Evolutionary conservation across 441 rosid genomes (phyloP).

Genomic region (Populus hybrid): DNA sequence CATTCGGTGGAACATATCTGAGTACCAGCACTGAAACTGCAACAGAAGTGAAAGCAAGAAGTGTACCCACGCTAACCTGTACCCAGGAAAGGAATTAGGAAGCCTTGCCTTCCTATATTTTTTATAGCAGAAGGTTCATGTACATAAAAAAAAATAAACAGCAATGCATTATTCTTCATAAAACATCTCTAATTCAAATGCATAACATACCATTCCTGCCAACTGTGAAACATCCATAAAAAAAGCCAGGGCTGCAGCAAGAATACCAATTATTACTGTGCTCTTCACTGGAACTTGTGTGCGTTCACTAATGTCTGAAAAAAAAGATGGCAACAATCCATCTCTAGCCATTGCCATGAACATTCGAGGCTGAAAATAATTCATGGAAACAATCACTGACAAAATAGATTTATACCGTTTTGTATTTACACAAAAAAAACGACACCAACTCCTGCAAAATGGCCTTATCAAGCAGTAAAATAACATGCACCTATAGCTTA

Average conservation of each 20-base stretch:
- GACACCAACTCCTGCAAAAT: not conserved
- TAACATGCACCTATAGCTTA: not conserved
- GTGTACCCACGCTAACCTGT: slow-evolving; percentile 92
- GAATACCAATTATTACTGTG: slow-evolving; percentile 60
- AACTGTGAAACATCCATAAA: slow-evolving; percentile 85
- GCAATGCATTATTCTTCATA: not conserved
- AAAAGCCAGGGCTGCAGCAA: slow-evolving; percentile 69
- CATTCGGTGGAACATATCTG: slow-evolving; percentile 79
- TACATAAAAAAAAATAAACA: not conserved
- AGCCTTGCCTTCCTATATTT: not conserved
- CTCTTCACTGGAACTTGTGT: slow-evolving; percentile 85
- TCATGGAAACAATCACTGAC: not conserved
- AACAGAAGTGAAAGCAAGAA: slow-evolving; percentile 81
- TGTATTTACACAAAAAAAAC: not conserved
- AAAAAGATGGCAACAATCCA: slow-evolving; percentile 80
- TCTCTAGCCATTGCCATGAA: slow-evolving; percentile 97
- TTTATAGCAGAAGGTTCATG: not conserved
- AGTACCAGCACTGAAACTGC: slow-evolving; percentile 76
- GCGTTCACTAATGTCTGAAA: slow-evolving; percentile 59
- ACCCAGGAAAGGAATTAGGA: slow-evolving; percentile 6
- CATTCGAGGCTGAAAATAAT: slow-evolving; percentile 63
- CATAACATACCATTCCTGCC: slow-evolving; percentile 74
- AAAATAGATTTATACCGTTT: not conserved
- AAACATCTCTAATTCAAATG: not conserved
- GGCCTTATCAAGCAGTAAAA: not conserved